These are phyloP conservation scores for Cerioporus squamosus DNA, from an alignment of 1,284 basidiomycete species.

Conservation along the genomic window DNA sequence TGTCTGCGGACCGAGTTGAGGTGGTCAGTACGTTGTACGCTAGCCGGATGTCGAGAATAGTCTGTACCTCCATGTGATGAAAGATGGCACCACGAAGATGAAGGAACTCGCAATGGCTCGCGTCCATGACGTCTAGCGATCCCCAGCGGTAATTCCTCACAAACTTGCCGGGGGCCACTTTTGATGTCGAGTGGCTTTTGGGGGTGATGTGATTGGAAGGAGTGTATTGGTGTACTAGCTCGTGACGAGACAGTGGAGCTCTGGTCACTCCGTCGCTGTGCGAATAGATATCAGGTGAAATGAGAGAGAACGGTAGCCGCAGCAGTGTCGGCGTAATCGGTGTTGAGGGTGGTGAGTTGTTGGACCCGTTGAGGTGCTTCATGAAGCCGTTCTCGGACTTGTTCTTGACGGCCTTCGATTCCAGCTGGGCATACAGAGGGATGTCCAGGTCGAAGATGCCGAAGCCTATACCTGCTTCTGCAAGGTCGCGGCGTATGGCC, in stretches of 20 bases:
- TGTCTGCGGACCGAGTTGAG: constrained; percentile 49
- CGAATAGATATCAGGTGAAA: constrained; percentile 80
- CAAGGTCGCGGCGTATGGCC: constrained; percentile 77
- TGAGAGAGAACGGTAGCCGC: constrained; percentile 75
- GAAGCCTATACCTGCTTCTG: constrained; percentile 81
- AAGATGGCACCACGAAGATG: constrained; percentile 75
- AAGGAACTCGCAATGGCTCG: constrained; percentile 77
- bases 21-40: constrained; percentile 25
- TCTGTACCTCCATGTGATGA: constrained; percentile 77
- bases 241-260: constrained; percentile 58
- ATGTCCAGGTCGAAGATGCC: constrained; percentile 80
- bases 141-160: constrained; percentile 80
- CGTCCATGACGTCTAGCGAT: constrained; percentile 75
- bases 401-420: constrained; percentile 38
- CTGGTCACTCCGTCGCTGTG: constrained; percentile 77
- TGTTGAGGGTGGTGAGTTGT: constrained; percentile 65
- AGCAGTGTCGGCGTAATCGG: constrained; percentile 59
- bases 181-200: constrained; percentile 40
- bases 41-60: constrained; percentile 31
- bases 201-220: constrained; percentile 48
- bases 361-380: constrained; percentile 51
- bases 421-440: constrained; percentile 46
- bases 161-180: constrained; percentile 62
- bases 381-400: constrained; percentile 56
- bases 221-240: constrained; percentile 71